Evolutionary conservation across 2,329 filamentous ascomycete genomes (phyloP), one percentile per base, ranked within the genome.

Genomic region (Colletotrichum tanaceti): DNA sequence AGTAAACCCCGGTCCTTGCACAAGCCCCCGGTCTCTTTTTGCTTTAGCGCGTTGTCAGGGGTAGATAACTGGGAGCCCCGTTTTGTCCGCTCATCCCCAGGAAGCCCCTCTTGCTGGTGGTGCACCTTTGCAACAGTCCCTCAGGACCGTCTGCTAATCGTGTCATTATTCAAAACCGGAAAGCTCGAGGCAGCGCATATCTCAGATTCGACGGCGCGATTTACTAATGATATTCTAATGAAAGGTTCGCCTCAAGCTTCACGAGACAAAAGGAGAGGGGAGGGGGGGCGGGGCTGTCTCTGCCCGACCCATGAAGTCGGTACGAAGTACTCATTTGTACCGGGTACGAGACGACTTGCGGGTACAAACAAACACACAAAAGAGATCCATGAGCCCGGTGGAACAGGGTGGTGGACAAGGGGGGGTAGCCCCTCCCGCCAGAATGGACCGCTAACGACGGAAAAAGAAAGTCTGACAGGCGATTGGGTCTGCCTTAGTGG

Each of bases 381-480:
- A 52, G 28, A 54, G 50, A 68, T 52, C 65, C 65, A 59, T 65
- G 61, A 68, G 65, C 41, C 61, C 38, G 61, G 61, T 65, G 65
- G 65, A 52, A 60, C 65, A 55, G 54, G 28, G 28, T 32, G 2
- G 28, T 32, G 28, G 28, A 7, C 28, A 28, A 28, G 28, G 54
- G 65, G 63, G 60, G 63, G 47, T 58, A 58, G 63, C 63, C 67
- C 67, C 67, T 70, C 68, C 70, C 70, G 70, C 68, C 67, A 64
- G 68, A 41, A 68, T 53, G 70, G 70, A 64, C 68, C 70, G 70
- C 70, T 71, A 71, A 62, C 58, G 38, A 70, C 68, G 68, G 64
- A 71, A 71, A 68, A 71, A 70, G 68, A 59, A 71, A 70, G 57
- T 59, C 57, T 62, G 63, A 65, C 64, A 60, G 59, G 63, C 63